Evolutionary conservation across 148 eudicot genomes (phyloP), one percentile per base, ranked within the genome.

Genomic region (Diospyros lotus): DNA sequence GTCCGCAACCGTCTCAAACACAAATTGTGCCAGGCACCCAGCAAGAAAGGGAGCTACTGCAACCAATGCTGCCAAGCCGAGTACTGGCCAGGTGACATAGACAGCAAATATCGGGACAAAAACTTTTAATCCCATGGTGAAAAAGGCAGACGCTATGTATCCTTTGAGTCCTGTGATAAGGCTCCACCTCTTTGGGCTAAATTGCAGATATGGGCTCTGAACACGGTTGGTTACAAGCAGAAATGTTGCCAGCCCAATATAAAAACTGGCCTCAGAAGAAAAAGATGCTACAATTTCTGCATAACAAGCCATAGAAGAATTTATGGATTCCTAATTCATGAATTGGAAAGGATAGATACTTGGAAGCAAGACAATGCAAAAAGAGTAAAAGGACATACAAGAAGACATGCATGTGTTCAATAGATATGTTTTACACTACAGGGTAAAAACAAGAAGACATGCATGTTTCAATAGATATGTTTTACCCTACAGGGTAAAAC

Each of bases 101-200:
- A 87, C 86, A 14, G 84, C 84, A 5, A 79, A 58, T 42, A 90
- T 7, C 17, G 96, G 93, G n/a, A 88, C 89, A 61, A 86, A 43
- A 39, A 89, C 80, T 73, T 93, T 93, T 12, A 93, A 78, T 60
- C 89, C 93, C 87, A 82, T 85, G 2, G 66, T 56, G 41, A 73
- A 77, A 58, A 77, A 81, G 38, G 80, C 75, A 52, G 84, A 81
- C 17, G 80, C 43, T 62, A 81, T 45, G 81, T 76, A 78, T 75
- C 98, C 96, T 59, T 79, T 93, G 11, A 91, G 81, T 45, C 93
- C 96, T 43, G 92, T 91, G 66, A 91, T 91, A 43, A 93, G 89
- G 69, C 93, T 80, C 91, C 91, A 89, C 55, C 85, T 82, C 73
- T 81, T 87, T 80, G 93, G 9, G 77, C 91, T 94, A 66, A 85